Evolutionary conservation across 1,284 basidiomycete genomes (phyloP), one percentile per base, ranked within the genome.

Genomic region (Coniophora puteana): DNA sequence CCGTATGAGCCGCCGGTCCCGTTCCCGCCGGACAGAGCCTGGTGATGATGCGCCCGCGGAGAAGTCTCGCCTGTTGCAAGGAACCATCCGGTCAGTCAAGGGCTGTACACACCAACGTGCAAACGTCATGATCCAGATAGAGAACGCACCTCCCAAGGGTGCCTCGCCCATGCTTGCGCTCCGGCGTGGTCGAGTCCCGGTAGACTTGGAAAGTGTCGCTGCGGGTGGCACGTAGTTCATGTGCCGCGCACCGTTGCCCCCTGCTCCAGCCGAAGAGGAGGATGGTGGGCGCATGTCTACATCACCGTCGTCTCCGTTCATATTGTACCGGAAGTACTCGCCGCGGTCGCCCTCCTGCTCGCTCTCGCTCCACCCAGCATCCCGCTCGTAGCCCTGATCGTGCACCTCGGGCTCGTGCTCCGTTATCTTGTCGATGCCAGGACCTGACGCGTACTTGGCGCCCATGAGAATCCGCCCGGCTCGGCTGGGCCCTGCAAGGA

Each of bases 111-210:
- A n/a, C n/a, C n/a, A n/a, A 49, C 44, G 38, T 23, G 25, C 27
- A 24, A 27, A 21, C 12, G 6, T 25, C 21, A 38, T 40, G 42
- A 47, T 14, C 26, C 34, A 31, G 23, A 36, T 49, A 28, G 31
- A 39, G 49, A 52, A 52, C 56, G 58, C 64, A 63, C 61, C 46
- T 69, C 71, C 58, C 38, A 66, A 62, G 25, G n/a, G n/a, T n/a
- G 76, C 75, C 52, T 83, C 80, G 51, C 81, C 84, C 37, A 86
- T 60, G 54, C 83, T 85, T 13, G 80, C 79, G 22, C 83, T 85
- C 37, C 83, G 69, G 40, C 83, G 68, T 38, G 80, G 74, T 25
- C 82, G 72, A 17, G 67, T 67, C 38, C 47, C 37, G 21, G 33
- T 49, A 33, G 47, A 44, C 45, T 49, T 53, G 37, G 43, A 35